Base-by-base conservation (phyloP, 2,329 filamentous ascomycete species). In the Aspergillus alliaceus region DNA sequence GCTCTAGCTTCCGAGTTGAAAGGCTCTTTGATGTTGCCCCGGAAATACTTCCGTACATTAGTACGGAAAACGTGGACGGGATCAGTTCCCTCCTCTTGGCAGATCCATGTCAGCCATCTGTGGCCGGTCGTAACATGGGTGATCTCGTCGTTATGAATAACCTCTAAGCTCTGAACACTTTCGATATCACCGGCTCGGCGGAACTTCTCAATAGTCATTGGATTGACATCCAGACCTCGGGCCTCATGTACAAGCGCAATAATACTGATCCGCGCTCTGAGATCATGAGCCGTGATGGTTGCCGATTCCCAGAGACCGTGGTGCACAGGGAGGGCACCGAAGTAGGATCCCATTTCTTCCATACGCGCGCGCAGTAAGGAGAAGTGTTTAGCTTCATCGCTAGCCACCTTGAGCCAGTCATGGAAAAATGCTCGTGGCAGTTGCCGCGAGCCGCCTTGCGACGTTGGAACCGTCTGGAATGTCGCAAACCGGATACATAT, bases 131-230 rank as follows among this genome's bases (percentile, higher is more conserved):
- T 80, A 20, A 80, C 78, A 59, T 80, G 78, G 0, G 78, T 80
- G 40, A 80, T 79, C 61, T 80, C 78, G 44, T 80, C 78, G 50
- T 79, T 79, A 51, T 80, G 78, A 31, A 80, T 80, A 22, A 80
- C 66, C 34, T 74, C 74, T 53, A 80, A 59, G 3, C 68, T 66
- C 9, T 74, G 68, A 14, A 79, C 77, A 50, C 77, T 80, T 47
- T 80, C 77, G 8, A 34, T 39, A 40, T 80, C 78, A 2, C 65
- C 64, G 0, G 75, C 73, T 40, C 68, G 71, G 50, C 75, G 77
- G 61, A 80, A 80, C 54, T 79, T 80, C 46, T 77, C 72, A 42
- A 80, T 80, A 0, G 78, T 80, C 70, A 79, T 70, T 0, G 77
- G 78, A 40, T 80, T 80, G 6, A 80, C 75, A 49, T 80, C 78